These are phyloP conservation scores for Aspergillus brasiliensis DNA, from an alignment of 2,329 filamentous ascomycete genomes.

Conservation along the genomic window DNA sequence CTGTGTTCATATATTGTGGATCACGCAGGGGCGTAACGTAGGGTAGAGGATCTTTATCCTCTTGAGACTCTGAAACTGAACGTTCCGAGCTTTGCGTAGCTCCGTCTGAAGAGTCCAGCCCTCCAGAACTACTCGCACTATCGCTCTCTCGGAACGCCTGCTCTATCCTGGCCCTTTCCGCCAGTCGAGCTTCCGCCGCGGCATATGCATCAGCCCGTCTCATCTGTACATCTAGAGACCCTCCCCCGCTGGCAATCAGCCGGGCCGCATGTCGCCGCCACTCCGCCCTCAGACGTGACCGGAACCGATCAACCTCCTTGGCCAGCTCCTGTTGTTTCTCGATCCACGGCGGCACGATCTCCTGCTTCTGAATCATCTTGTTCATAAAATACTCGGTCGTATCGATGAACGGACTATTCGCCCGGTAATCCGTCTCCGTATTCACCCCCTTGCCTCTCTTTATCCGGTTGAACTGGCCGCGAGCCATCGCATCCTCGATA, in stretches of 20 bases:
- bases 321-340: slow-evolving; percentile 94
- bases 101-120: slow-evolving; percentile 11
- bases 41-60: slow-evolving; percentile 29
- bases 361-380: slow-evolving; percentile 95
- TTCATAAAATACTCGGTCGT: slow-evolving; percentile 99
- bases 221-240: slow-evolving; percentile 73
- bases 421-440: slow-evolving; percentile 72
- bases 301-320: slow-evolving; percentile 69
- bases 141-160: slow-evolving; percentile 25
- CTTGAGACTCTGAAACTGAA: neutral
- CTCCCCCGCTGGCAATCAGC: slow-evolving; percentile 75
- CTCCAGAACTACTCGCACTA: slow-evolving; percentile 1
- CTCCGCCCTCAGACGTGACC: slow-evolving; percentile 72
- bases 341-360: slow-evolving; percentile 96
- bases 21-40: slow-evolving; percentile 73
- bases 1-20: slow-evolving; percentile 70
- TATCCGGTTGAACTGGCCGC: slow-evolving; percentile 87
- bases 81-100: neutral
- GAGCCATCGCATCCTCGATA: slow-evolving; percentile 90
- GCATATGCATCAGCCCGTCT: slow-evolving; percentile 72
- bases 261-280: slow-evolving; percentile 83
- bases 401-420: slow-evolving; percentile 86
- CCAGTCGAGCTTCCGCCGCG: slow-evolving; percentile 63
- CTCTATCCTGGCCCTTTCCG: slow-evolving; percentile 27
- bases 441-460: slow-evolving; percentile 73